Conservation (phyloP, 2,329 filamentous ascomycete genomes). For the Talaromyces sp. region DNA sequence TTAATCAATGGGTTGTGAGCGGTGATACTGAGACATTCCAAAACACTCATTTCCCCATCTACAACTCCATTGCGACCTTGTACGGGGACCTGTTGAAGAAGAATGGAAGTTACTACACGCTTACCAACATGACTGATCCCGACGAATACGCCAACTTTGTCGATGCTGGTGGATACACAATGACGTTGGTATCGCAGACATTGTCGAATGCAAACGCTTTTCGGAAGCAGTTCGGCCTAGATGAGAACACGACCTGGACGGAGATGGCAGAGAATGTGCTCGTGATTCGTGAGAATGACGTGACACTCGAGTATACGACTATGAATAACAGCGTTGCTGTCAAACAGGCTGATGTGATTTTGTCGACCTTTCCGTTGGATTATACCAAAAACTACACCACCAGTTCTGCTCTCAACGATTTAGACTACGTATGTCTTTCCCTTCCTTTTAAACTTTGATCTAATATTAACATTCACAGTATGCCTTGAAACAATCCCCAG, state of each 20-base stretch:
- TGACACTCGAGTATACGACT: conserved; percentile 59
- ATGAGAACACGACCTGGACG: conserved; percentile 54
- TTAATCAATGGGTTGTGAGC: conserved; percentile 57
- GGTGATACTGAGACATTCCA: conserved; percentile 55
- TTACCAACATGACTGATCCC: conserved; percentile 66
- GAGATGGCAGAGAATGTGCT: conserved; percentile 54
- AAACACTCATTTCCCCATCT: conserved; percentile 55
- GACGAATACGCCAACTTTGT: conserved; percentile 65
- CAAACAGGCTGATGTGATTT: conserved; percentile 66
- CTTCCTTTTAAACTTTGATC: neutral
- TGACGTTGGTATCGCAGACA: conserved; percentile 54
- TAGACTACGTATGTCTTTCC: conserved; percentile 52
- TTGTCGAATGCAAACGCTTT: conserved; percentile 55
- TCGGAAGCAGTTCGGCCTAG: conserved; percentile 51
- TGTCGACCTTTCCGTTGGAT: conserved; percentile 60
- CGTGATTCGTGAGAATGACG: conserved; percentile 53
- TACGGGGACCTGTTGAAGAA: conserved; percentile 56
- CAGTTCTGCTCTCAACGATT: conserved; percentile 48
- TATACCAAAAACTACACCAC: conserved; percentile 53
- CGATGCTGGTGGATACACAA: conserved; percentile 65
- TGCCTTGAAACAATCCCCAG: conserved; percentile 60
- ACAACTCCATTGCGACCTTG: conserved; percentile 58
- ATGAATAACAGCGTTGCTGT: conserved; percentile 64
- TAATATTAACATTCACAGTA: conserved; percentile 41
- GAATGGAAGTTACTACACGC: conserved; percentile 52